These are phyloP conservation scores for Aspergillus sclerotiicarbonarius DNA, from an alignment of 495 filamentous ascomycete species.

Conservation along the genomic window DNA sequence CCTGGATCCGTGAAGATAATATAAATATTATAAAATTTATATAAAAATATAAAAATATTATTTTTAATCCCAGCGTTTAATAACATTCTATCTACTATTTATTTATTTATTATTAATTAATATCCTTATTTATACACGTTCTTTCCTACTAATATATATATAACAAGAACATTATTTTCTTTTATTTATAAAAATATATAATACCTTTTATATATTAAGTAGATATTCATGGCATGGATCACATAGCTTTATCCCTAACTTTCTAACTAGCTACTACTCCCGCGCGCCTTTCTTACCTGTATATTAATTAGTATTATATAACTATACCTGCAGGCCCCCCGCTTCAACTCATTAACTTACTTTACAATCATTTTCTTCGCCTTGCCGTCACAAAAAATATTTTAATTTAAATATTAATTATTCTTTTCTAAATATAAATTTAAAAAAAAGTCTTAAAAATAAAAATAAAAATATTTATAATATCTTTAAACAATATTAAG, in stretches of 20 bases:
- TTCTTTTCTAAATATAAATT: background rate
- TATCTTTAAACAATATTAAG: background rate
- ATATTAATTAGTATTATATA: background rate
- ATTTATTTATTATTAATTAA: background rate
- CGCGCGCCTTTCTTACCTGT: no score
- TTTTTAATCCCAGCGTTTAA: slow-evolving; percentile 11
- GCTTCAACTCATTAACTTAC: no score
- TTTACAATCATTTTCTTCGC: no score
- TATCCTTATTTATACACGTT: background rate
- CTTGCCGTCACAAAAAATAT: no score
- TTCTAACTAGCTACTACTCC: background rate
- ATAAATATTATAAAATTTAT: background rate
- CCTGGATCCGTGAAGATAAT: no score
- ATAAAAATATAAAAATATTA: slow-evolving; percentile 3
- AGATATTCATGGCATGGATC: background rate
- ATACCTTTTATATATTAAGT: background rate
- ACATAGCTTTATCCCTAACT: background rate
- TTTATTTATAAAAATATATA: slow-evolving; percentile 1
- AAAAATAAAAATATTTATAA: no score
- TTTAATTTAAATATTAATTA: background rate
- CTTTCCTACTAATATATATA: no score
- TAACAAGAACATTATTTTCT: background rate
- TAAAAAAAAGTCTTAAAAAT: background rate
- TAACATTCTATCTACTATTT: background rate
- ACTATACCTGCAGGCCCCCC: no score